Percentiles rank a stretch among this genome's conserved stretches.
phyloP scores from a whole-genome alignment of 1,139 yeast genomes.

The Casaregolazyma lundiana region DNA sequence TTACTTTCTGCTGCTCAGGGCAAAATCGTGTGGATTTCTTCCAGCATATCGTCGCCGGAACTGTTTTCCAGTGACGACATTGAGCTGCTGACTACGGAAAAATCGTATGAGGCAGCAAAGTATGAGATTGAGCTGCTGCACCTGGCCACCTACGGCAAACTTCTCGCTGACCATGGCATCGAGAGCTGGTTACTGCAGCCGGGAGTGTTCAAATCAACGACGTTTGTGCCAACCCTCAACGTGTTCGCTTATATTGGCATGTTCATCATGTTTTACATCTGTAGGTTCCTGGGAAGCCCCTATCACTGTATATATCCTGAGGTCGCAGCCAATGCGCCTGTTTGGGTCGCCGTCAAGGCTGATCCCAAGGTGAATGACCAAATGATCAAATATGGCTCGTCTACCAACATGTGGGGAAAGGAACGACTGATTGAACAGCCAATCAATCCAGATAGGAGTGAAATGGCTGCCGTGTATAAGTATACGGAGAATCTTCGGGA shows the following conservation, averaged over 20 bases:
- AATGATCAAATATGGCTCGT: constrained; percentile 68
- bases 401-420: constrained; percentile 56
- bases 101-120: constrained; percentile 90
- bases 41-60: constrained; percentile 70
- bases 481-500: constrained; percentile 52
- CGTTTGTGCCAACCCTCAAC: constrained; percentile 72
- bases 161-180: constrained; percentile 48
- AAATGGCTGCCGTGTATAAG: constrained; percentile 56
- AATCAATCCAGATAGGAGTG: constrained; percentile 50
- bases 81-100: constrained; percentile 57
- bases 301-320: constrained; percentile 88
- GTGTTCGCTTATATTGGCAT: constrained; percentile 78
- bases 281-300: constrained; percentile 74
- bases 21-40: constrained; percentile 76
- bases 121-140: constrained; percentile 81
- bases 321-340: constrained; percentile 83
- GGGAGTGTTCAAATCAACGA: constrained; percentile 84
- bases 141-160: constrained; percentile 54
- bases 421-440: constrained; percentile 56
- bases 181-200: constrained; percentile 83
- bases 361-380: constrained; percentile 45
- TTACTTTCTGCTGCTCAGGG: constrained; percentile 48
- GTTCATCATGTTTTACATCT: constrained; percentile 78
- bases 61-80: constrained; percentile 69
- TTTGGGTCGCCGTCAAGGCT: constrained; percentile 50